Percentiles rank a stretch among this genome's conserved stretches.
phyloP scores from a whole-genome alignment of 331 rosid species.

The Prunus yedoensis region DNA sequence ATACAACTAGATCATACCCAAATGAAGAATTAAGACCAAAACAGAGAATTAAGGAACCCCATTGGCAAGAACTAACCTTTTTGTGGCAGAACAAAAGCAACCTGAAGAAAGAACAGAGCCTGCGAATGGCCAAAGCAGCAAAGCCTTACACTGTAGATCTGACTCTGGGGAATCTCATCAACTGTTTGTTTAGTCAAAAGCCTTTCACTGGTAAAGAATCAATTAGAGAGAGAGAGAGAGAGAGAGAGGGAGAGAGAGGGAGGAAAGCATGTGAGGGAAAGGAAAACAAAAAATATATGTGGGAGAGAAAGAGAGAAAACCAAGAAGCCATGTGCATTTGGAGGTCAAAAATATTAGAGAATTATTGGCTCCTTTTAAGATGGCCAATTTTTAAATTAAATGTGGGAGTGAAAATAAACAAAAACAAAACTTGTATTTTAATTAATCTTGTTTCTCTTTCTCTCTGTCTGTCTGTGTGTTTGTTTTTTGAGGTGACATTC shows the following conservation, averaged over 20 bases:
- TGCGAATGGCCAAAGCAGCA: slow-evolving; percentile 35
- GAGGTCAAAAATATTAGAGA: slow-evolving; percentile 71
- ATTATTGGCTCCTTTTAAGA: slow-evolving; percentile 34
- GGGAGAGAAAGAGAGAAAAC: slow-evolving; percentile 55
- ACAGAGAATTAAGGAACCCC: slow-evolving; percentile 15
- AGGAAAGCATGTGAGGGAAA: slow-evolving; percentile 58
- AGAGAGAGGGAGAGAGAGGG: slow-evolving; percentile 37
- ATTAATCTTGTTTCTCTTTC: neutral
- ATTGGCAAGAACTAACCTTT: slow-evolving; percentile 29
- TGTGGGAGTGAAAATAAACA: neutral
- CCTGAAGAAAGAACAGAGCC: slow-evolving; percentile 32
- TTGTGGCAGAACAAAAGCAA: slow-evolving; percentile 28
- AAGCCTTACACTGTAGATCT: slow-evolving; percentile 63
- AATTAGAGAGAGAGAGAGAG: neutral
- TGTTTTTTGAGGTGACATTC: slow-evolving; percentile 26
- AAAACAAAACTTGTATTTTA: neutral
- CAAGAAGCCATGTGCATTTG: slow-evolving; percentile 88
- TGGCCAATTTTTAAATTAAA: slow-evolving; percentile 13
- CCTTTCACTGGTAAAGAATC: slow-evolving; percentile 37
- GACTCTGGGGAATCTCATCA: slow-evolving; percentile 50
- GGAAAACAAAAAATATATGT: slow-evolving; percentile 35
- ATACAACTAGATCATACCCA: neutral
- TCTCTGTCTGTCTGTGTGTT: slow-evolving; percentile 12
- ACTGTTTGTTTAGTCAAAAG: slow-evolving; percentile 55
- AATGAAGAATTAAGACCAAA: slow-evolving; percentile 19